Percentiles rank a stretch among this genome's conserved stretches.
phyloP scores from a whole-genome alignment of 1,284 basidiomycete genomes.

The Xerocomus minutiporus region DNA sequence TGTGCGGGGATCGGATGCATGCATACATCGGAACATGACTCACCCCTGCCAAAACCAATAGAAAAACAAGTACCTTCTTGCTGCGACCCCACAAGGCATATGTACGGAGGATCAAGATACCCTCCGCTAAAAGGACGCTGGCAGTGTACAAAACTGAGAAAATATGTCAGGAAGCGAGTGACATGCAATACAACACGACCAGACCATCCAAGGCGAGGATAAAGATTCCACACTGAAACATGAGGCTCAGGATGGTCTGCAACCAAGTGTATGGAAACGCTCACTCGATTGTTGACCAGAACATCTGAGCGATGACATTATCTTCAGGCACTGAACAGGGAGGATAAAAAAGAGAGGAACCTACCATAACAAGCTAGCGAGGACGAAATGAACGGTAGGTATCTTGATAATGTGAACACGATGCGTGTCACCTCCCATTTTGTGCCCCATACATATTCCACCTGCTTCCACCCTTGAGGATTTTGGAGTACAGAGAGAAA shows the following conservation, averaged over 20 bases:
- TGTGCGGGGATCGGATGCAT: neutral
- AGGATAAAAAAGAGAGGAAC: neutral
- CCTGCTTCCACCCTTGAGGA: constrained; percentile 11
- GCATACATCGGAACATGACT: constrained; percentile 2
- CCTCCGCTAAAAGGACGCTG: constrained; percentile 22
- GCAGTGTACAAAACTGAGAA: neutral
- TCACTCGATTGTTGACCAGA: too few relatives aligned
- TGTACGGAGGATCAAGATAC: constrained; percentile 25
- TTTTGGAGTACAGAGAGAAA: neutral
- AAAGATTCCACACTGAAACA: too few relatives aligned
- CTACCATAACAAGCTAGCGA: constrained; percentile 17
- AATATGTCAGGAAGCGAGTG: too few relatives aligned
- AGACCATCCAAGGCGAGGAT: too few relatives aligned
- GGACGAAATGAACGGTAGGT: constrained; percentile 19
- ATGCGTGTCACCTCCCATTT: constrained; percentile 22
- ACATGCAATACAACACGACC: too few relatives aligned
- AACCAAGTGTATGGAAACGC: too few relatives aligned
- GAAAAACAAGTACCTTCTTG: constrained; percentile 15
- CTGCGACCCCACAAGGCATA: constrained; percentile 27
- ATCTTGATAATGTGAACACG: constrained; percentile 28
- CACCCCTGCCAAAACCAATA: constrained; percentile 21
- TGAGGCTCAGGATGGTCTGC: too few relatives aligned
- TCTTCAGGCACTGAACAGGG: too few relatives aligned
- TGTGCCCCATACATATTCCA: constrained; percentile 25
- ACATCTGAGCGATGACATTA: too few relatives aligned